Evolutionary conservation across 176 grass and related monocot species (phyloP).

Genomic region (Paspalum notatum): DNA sequence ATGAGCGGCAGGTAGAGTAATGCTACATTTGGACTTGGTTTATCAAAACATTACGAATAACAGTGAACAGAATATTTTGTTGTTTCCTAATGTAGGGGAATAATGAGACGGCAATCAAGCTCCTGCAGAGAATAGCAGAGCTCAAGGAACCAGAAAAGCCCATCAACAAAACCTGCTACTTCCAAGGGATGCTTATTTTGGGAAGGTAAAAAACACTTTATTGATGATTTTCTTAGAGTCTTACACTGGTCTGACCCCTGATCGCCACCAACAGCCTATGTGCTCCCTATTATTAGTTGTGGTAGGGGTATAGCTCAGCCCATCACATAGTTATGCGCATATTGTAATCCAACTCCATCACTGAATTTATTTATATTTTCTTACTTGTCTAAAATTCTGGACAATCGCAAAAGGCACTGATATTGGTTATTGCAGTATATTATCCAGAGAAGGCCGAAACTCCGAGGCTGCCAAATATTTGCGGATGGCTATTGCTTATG

Average conservation of each 20-base stretch:
- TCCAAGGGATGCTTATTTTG: slow-evolving; percentile 54
- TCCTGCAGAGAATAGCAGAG: slow-evolving; percentile 72
- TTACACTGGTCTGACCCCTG: not conserved
- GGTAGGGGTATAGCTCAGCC: not conserved
- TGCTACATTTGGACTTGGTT: not conserved
- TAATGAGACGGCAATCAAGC: slow-evolving; percentile 59
- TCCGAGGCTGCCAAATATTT: slow-evolving; percentile 81
- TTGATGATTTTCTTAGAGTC: slow-evolving; percentile 4
- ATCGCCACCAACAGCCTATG: not conserved
- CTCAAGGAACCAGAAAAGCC: slow-evolving; percentile 73
- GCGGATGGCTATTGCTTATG: slow-evolving; percentile 61
- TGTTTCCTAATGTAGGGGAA: slow-evolving; percentile 68
- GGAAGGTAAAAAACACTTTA: slow-evolving; percentile 59
- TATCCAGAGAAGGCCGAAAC: slow-evolving; percentile 63
- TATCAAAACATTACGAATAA: slow-evolving; percentile 21
- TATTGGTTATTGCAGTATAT: slow-evolving; percentile 52
- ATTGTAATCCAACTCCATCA: slow-evolving; percentile 10
- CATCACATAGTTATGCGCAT: too few species aligned
- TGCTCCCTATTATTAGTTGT: slow-evolving; percentile 18
- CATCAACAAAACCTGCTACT: slow-evolving; percentile 70
- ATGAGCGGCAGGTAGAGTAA: slow-evolving; percentile 58
- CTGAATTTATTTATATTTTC: not conserved
- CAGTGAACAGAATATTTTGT: not conserved
- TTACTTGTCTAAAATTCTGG: not conserved
- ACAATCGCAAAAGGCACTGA: not conserved